Evolutionary conservation across 768 basidiomycete species (phyloP).

Genomic region (Gautieria morchelliformis): DNA sequence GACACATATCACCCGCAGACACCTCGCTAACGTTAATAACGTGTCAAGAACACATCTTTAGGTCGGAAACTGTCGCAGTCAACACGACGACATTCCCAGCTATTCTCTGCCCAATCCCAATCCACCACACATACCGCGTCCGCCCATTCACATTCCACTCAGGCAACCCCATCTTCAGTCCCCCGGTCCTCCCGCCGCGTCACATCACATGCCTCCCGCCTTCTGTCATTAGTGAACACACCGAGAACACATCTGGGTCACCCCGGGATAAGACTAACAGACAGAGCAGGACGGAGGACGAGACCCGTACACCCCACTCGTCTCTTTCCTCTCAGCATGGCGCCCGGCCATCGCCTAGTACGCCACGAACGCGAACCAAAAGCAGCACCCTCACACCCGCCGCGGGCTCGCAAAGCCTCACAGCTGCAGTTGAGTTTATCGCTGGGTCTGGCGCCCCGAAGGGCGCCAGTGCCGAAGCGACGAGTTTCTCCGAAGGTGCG

Average conservation of each 20-base stretch:
- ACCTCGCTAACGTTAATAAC: background rate
- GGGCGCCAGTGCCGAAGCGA: background rate
- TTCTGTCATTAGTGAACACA: constrained; percentile 34
- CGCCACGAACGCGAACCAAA: background rate
- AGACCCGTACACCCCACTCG: background rate
- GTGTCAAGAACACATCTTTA: constrained; percentile 2
- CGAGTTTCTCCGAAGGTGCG: too few species aligned
- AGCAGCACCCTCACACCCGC: background rate
- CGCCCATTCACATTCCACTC: background rate
- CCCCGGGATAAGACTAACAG: constrained; percentile 18
- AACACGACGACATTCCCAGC: constrained; percentile 7
- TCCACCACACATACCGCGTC: background rate
- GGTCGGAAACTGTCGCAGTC: constrained; percentile 8
- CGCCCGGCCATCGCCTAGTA: background rate
- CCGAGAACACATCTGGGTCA: constrained; percentile 7
- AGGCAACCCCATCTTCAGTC: background rate
- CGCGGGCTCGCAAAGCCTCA: background rate
- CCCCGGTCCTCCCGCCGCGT: constrained; percentile 32
- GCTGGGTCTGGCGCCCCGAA: background rate
- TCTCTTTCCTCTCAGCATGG: too few species aligned
- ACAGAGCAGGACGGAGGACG: constrained; percentile 8
- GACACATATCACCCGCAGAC: too few species aligned
- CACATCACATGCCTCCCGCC: constrained; percentile 59
- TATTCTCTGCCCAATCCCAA: constrained; percentile 6
- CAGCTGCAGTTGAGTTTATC: constrained; percentile 5